These are phyloP conservation scores for Globisporangium nagaii DNA, from an alignment of 352 stramenopile species.

Conservation along the genomic window DNA sequence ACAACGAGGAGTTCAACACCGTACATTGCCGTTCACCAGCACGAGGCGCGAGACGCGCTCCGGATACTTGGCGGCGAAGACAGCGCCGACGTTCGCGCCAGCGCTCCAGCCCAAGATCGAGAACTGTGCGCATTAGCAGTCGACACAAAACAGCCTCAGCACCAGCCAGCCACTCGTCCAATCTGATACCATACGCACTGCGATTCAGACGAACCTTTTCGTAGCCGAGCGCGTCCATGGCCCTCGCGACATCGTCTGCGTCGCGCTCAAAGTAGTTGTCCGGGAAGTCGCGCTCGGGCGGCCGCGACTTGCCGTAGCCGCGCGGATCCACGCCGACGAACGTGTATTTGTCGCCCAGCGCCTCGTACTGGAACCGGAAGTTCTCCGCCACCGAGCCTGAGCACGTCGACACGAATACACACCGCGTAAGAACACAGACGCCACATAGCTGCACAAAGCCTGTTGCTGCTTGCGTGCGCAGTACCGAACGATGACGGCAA, in stretches of 20 bases:
- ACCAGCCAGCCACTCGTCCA: too few species aligned
- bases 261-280: constrained; percentile 60
- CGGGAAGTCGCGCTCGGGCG: constrained; percentile 41
- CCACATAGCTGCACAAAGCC: not conserved
- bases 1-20: not conserved
- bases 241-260: constrained; percentile 58
- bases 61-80: constrained; percentile 62
- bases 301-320: constrained; percentile 42
- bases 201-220: constrained; percentile 31
- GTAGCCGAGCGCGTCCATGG: constrained; percentile 50
- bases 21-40: constrained; percentile 77
- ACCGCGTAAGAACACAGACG: not conserved
- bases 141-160: not conserved
- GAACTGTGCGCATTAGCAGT: constrained; percentile 26
- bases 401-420: not conserved
- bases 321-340: constrained; percentile 68
- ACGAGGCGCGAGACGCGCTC: constrained; percentile 66
- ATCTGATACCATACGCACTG: not conserved
- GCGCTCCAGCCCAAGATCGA: constrained; percentile 74
- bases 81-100: constrained; percentile 66
- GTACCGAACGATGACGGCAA: constrained; percentile 61
- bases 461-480: too few species aligned
- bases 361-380: constrained; percentile 56
- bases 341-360: constrained; percentile 39
- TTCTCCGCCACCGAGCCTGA: constrained; percentile 45